Evolutionary conservation across 1,139 yeast genomes (phyloP).

Genomic region (Waltiozyma sp.): DNA sequence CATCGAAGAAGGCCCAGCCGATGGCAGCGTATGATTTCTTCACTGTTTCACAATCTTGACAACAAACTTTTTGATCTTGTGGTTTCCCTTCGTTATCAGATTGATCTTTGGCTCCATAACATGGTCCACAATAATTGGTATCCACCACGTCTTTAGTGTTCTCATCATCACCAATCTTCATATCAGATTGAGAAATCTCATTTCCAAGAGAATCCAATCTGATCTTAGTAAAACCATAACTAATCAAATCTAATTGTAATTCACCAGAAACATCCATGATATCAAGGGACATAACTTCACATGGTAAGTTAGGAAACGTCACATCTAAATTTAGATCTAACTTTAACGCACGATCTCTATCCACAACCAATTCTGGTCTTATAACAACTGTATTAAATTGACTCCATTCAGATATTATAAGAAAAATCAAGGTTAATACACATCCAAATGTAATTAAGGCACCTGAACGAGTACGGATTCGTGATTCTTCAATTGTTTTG

Average conservation of each 20-base stretch:
- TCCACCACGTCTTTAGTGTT: constrained; percentile 14
- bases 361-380: constrained; percentile 81
- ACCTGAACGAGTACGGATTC: constrained; percentile 79
- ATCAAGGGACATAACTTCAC: constrained; percentile 55
- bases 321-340: constrained; percentile 74
- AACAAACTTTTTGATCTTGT: constrained; percentile 41
- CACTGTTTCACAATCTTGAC: constrained; percentile 80
- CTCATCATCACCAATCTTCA: constrained; percentile 21
- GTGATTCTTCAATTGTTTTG: constrained; percentile 89
- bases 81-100: constrained; percentile 34
- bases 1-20: constrained; percentile 88
- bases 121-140: constrained; percentile 72
- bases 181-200: constrained; percentile 25
- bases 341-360: constrained; percentile 67
- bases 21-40: constrained; percentile 63
- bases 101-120: constrained; percentile 78
- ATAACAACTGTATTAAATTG: constrained; percentile 59
- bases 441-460: constrained; percentile 78
- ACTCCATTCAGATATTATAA: constrained; percentile 64
- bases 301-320: constrained; percentile 75
- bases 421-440: constrained; percentile 44
- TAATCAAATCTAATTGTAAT: constrained; percentile 57
- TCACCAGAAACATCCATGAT: constrained; percentile 84
- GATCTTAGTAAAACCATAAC: constrained; percentile 60
- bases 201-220: constrained; percentile 43